phyloP scores from a whole-genome alignment of 2,329 filamentous ascomycete genomes.

The Sporothrix euskadiensis region DNA sequence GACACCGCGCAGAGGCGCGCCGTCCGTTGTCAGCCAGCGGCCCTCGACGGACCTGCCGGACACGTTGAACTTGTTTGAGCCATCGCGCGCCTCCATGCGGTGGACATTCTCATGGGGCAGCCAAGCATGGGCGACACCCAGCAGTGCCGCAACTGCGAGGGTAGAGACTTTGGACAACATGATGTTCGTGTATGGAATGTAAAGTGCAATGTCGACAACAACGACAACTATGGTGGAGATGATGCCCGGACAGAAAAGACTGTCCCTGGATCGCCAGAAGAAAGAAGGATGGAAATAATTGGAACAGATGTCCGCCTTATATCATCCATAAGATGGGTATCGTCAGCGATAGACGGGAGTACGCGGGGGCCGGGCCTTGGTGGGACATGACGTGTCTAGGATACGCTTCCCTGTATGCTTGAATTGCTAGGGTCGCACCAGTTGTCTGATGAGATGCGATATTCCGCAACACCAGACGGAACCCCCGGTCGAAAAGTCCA shows the following conservation, averaged over 20 bases:
- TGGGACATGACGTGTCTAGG: background rate
- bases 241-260: too few relatives aligned
- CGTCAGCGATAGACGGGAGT: background rate
- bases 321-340: background rate
- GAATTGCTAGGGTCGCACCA: background rate
- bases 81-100: conserved; percentile 30
- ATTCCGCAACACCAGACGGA: background rate
- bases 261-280: too few relatives aligned
- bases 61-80: conserved; percentile 30
- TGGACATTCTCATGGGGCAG: conserved; percentile 28
- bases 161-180: background rate
- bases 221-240: too few relatives aligned
- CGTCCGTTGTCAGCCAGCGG: conserved; percentile 27
- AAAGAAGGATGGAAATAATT: too few relatives aligned
- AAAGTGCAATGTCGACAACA: background rate
- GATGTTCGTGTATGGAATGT: background rate
- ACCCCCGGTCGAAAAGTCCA: background rate
- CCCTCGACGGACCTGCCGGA: background rate
- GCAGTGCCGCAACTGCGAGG: background rate
- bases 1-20: conserved; percentile 49
- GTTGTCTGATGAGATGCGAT: background rate
- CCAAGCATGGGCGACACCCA: conserved; percentile 26
- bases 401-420: background rate
- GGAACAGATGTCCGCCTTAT: background rate
- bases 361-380: background rate